Conservation (phyloP, 495 filamentous ascomycete species). For the Rhizodiscina lignyota region DNA sequence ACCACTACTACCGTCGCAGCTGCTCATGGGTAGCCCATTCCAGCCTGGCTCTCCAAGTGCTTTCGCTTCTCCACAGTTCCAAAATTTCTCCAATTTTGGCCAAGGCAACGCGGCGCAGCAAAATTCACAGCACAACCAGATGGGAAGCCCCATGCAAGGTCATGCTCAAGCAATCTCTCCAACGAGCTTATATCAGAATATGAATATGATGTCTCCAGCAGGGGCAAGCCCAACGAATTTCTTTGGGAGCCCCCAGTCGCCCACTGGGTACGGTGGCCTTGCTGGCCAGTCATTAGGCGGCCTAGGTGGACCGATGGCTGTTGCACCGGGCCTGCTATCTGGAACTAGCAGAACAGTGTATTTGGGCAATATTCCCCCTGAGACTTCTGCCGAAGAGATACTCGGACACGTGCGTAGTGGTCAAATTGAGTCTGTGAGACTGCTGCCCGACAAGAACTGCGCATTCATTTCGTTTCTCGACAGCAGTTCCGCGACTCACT, state of each 20-base stretch:
- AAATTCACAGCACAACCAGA: conserved; percentile 36
- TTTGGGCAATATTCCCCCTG: conserved; percentile 90
- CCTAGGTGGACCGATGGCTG: conserved; percentile 51
- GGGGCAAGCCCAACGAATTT: conserved; percentile 52
- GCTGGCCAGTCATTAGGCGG: conserved; percentile 39
- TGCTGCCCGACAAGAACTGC: conserved; percentile 97
- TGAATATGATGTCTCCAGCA: conserved; percentile 63
- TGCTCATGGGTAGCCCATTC: conserved; percentile 90
- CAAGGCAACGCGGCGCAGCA: conserved; percentile 45
- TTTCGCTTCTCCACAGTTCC: conserved; percentile 83
- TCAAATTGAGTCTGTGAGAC: conserved; percentile 92
- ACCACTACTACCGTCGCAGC: conserved; percentile 80
- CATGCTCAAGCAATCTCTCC: conserved; percentile 49
- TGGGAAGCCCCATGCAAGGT: conserved; percentile 44
- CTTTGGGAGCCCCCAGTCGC: conserved; percentile 72
- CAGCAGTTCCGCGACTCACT: conserved; percentile 90
- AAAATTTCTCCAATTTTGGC: conserved; percentile 61
- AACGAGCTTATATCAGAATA: conserved; percentile 56
- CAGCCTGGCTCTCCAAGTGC: conserved; percentile 83
- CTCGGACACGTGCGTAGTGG: conserved; percentile 92
- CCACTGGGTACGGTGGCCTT: conserved; percentile 53
- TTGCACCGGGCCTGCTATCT: conserved; percentile 63
- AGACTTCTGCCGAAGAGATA: conserved; percentile 97
- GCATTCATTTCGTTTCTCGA: conserved; percentile 98
- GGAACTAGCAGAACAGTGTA: conserved; percentile 94